Evolutionary conservation across 2,329 filamentous ascomycete genomes (phyloP).

Genomic region (Pseudogymnoascus sp.): DNA sequence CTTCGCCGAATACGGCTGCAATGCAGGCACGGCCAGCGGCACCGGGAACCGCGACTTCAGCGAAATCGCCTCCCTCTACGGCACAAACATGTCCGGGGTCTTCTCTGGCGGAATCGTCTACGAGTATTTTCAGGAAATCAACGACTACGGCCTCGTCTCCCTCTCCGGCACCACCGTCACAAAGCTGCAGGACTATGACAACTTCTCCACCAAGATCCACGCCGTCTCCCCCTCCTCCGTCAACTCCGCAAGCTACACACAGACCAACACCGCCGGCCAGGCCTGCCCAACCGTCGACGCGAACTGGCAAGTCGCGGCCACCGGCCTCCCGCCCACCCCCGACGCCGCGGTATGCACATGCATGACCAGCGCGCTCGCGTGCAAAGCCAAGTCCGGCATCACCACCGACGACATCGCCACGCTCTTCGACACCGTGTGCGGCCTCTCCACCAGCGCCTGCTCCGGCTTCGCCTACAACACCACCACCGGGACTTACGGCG

Average conservation of each 20-base stretch:
- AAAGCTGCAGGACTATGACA: slow-evolving; percentile 53
- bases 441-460: slow-evolving; percentile 37
- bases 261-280: slow-evolving; percentile 25
- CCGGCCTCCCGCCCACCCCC: slow-evolving; percentile 68
- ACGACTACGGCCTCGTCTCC: slow-evolving; percentile 57
- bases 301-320: slow-evolving; percentile 38
- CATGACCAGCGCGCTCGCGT: slow-evolving; percentile 67
- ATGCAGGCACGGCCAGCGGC: slow-evolving; percentile 42
- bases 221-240: slow-evolving; percentile 47
- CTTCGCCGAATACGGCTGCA: slow-evolving; percentile 98
- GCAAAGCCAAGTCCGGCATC: slow-evolving; percentile 52
- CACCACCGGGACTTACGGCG: slow-evolving; percentile 59
- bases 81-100: slow-evolving; percentile 68
- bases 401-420: slow-evolving; percentile 48
- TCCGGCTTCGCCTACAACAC: slow-evolving; percentile 38
- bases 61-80: slow-evolving; percentile 76
- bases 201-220: slow-evolving; percentile 45
- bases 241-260: slow-evolving; percentile 58
- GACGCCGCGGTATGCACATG: slow-evolving; percentile 72
- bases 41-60: slow-evolving; percentile 66
- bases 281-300: slow-evolving; percentile 21
- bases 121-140: slow-evolving; percentile 89
- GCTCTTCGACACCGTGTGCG: slow-evolving; percentile 49
- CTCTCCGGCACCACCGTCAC: slow-evolving; percentile 49
- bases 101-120: slow-evolving; percentile 96